Base-by-base conservation (phyloP, 2,329 filamentous ascomycete species). In the Calycina marina region DNA sequence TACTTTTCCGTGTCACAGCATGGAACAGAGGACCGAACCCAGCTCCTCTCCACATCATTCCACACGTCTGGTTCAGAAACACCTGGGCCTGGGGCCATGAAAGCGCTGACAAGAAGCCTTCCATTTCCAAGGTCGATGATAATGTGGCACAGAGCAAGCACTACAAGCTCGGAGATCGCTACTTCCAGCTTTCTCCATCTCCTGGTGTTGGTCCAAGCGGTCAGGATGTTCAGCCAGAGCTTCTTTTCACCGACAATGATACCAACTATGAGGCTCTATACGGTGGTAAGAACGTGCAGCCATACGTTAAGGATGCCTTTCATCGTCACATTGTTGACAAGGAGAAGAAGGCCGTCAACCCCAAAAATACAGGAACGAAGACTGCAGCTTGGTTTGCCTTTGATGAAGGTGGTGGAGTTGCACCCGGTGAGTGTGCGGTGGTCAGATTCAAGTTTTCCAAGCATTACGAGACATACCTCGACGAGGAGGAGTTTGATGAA, bases 41-140 rank as follows among this genome's bases (percentile, higher is more conserved):
- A 10, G 88, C 90, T 10, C 86, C 85, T 14, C 62, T 96, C 34
- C 90, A 96, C 56, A 93, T 96, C 49, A 63, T 94, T 26, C 88
- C 88, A 6, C 90, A 96, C 39, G 73, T 93, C 32, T 94, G 86
- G 84, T 96, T 94, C 63, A 75, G 88, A 42, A 96, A 96, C 56
- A 94, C 86, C 3, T 96, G 90, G 90, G 72, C 80, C 24, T 96
- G 88, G 88, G 88, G 86, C 14, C 71, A 79, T 41, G 82, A 93
- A 50, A 55, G 72, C 8, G 61, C 66, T 17, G 71, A 79, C 31
- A 75, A 77, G 54, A 93, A 92, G 58, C 90, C 88, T 0, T 72
- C 65, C n/a, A 79, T 94, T 40, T 62, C 66, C 31, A 66, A 73
- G 41, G 59, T 74, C 15, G 69, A 65, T 14, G 71, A 79, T 16